Conservation (phyloP, 2,329 filamentous ascomycete species). For the Apiospora pterosperma region DNA sequence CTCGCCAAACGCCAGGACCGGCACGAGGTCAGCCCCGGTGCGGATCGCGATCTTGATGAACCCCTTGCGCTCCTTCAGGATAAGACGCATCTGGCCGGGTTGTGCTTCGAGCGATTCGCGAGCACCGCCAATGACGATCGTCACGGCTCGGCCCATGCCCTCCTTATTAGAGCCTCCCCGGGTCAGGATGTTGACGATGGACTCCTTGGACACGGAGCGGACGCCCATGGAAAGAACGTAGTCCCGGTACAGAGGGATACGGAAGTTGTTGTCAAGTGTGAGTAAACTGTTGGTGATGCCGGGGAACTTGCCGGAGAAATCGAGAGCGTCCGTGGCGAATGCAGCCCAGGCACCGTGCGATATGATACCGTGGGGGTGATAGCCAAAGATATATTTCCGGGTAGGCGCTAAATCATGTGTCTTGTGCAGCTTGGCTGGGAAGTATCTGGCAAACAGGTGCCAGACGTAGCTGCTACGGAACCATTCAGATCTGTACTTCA, state of each 20-base stretch:
- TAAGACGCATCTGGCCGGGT: conserved; percentile 71
- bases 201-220: conserved; percentile 84
- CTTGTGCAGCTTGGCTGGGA: conserved; percentile 83
- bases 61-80: conserved; percentile 81
- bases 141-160: conserved; percentile 92
- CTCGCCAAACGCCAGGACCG: conserved; percentile 89
- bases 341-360: conserved; percentile 92
- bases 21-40: conserved; percentile 90
- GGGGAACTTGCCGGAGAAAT: conserved; percentile 83
- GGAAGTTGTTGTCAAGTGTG: conserved; percentile 94
- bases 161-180: conserved; percentile 74
- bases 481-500: conserved; percentile 71
- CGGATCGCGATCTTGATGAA: conserved; percentile 92
- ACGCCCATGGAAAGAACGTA: conserved; percentile 89
- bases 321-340: conserved; percentile 85
- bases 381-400: conserved; percentile 93
- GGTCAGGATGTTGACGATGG: conserved; percentile 82
- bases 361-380: conserved; percentile 97
- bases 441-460: conserved; percentile 90
- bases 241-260: conserved; percentile 89
- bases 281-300: conserved; percentile 92
- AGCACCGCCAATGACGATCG: conserved; percentile 91
- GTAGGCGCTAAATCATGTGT: conserved; percentile 75
- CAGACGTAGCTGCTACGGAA: conserved; percentile 73
- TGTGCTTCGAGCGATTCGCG: conserved; percentile 87